Conservation (phyloP, 805 yeast genomes). For the Diddensiella santjacobensis region DNA sequence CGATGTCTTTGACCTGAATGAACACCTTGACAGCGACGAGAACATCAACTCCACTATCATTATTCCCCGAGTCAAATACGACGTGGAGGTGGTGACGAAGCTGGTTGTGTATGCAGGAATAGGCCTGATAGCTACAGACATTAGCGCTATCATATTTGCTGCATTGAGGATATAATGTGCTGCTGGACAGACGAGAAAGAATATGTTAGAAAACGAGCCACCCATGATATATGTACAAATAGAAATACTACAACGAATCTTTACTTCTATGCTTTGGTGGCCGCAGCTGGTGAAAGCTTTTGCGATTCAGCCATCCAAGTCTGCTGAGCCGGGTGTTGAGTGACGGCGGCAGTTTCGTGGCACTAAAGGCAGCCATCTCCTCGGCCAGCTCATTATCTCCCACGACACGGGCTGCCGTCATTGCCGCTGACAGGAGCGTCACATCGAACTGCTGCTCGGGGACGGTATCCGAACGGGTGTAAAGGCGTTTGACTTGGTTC, state of each 20-base stretch:
- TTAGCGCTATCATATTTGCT: constrained; percentile 19
- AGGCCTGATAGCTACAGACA: constrained; percentile 47
- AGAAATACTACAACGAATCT: too few species aligned
- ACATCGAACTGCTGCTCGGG: not conserved
- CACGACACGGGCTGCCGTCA: not conserved
- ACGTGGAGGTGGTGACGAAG: constrained; percentile 73
- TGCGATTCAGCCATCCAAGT: not conserved
- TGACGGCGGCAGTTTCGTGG: not conserved
- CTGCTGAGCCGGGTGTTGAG: not conserved
- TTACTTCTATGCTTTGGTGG: too few species aligned
- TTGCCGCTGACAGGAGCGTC: not conserved
- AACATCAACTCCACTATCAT: constrained; percentile 26
- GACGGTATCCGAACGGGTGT: not conserved
- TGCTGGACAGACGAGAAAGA: constrained; percentile 1
- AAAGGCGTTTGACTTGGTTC: constrained; percentile 7
- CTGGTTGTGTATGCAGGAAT: constrained; percentile 80
- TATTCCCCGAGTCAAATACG: constrained; percentile 48
- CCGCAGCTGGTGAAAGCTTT: too few species aligned
- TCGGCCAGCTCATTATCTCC: not conserved
- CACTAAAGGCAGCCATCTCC: not conserved
- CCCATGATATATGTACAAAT: too few species aligned
- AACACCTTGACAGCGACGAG: constrained; percentile 7
- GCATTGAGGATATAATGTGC: constrained; percentile 2
- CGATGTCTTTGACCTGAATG: constrained; percentile 5
- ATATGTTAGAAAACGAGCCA: not conserved